Base-by-base conservation (phyloP, 352 stramenopile species). In the Globisporangium barbulae region DNA sequence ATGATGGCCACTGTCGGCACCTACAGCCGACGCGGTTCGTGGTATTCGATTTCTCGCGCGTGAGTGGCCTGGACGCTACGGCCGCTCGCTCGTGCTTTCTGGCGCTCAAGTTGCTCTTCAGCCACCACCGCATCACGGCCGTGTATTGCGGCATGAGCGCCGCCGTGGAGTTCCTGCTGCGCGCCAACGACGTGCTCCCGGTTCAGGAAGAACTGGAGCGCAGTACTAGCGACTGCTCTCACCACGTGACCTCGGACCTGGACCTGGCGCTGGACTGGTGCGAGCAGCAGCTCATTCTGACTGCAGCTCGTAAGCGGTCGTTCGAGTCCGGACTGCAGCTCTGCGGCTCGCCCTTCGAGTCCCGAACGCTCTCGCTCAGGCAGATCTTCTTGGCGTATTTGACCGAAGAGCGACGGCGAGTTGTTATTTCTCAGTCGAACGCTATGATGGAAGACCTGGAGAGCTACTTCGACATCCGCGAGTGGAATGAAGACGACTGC, bases 51-150 rank as follows among this genome's bases (percentile, higher is more conserved):
- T 93, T 95, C 59, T 75, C 78, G 19, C 72, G 75, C 53, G 85
- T 94, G n/a, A 92, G 72, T 4, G 85, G 86, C 1, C 76, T 95
- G 66, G 86, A 95, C 61, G 82, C 83, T 12, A 95, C 86, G 4
- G 85, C 86, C 17, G 80, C 83, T 2, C 68, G 84, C 7, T 88
- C 78, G 1, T 91, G 83, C 52, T 93, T 93, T 55, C 67, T 89
- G 25, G 74, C 78, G 21, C 69, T 92, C 13, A 89, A 91, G 50
- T 68, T 86, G 48, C 70, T 87, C 2, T 86, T 91, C 33, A 70
- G 67, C 37, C 69, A 76, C 5, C 72, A 81, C 58, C 68, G 72
- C 2, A 70, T 91, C 50, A 73, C 71, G 22, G 74, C 78, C 37
- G 76, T 88, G n/a, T 91, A 88, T 28, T 88, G 79, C 45, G 78